Percentiles rank a stretch among this genome's conserved stretches.
Evolutionary conservation across 169 alveolate genomes (phyloP).

Genomic region (Plasmodium blacklocki): DNA sequence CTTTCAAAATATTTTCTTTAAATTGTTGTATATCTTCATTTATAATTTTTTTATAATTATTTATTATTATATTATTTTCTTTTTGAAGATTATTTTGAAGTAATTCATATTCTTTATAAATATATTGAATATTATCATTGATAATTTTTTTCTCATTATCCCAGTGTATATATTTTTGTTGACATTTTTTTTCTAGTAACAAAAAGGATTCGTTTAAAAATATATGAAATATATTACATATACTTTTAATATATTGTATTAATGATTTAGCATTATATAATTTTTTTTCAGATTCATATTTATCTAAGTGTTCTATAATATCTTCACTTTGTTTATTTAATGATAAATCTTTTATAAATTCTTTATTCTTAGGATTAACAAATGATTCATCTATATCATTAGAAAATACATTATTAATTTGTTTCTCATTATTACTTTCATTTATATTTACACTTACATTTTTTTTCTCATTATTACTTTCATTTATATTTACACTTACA

Average conservation of each 20-base stretch:
- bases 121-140: neutral
- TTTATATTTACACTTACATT: too few species aligned
- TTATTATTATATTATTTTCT: neutral
- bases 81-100: slow-evolving; percentile 8
- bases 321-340: neutral
- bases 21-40: slow-evolving; percentile 28
- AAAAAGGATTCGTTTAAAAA: neutral
- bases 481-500: too few species aligned
- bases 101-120: slow-evolving; percentile 13
- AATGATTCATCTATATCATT: neutral
- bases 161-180: slow-evolving; percentile 2
- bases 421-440: too few species aligned
- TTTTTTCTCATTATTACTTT: too few species aligned
- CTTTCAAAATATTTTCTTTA: slow-evolving; percentile 15
- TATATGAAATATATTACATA: slow-evolving; percentile 10
- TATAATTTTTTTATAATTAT: slow-evolving; percentile 12
- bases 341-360: slow-evolving; percentile 7
- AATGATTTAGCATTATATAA: neutral
- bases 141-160: slow-evolving; percentile 1
- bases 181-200: slow-evolving; percentile 14
- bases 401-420: too few species aligned
- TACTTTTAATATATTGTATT: slow-evolving; percentile 17
- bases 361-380: neutral
- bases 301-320: neutral
- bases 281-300: neutral